These are phyloP conservation scores for Penicillium sp. DNA, from an alignment of 2,329 filamentous ascomycete species.

Conservation along the genomic window DNA sequence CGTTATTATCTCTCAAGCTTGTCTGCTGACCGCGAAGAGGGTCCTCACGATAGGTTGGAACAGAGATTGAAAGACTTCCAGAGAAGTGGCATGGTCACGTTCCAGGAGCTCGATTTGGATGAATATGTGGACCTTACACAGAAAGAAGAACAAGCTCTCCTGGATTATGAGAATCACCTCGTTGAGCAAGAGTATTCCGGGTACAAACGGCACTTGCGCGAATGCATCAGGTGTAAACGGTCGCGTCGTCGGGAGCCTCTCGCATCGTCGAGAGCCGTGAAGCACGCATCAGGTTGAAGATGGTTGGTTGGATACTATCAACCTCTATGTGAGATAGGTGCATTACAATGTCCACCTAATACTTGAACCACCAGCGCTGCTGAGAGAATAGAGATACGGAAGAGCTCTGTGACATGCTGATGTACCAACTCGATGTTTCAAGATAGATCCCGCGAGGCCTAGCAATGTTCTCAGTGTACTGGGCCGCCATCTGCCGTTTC, in stretches of 20 bases:
- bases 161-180: slow-evolving; percentile 1
- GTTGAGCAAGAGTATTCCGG: slow-evolving; percentile 8
- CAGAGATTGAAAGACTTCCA: neutral
- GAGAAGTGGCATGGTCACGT: neutral
- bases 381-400: no score
- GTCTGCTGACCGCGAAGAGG: neutral
- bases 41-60: no score
- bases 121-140: neutral
- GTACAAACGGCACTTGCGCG: slow-evolving; percentile 9
- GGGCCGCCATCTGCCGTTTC: neutral
- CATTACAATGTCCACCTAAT: no score
- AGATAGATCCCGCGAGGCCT: neutral
- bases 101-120: neutral
- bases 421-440: no score
- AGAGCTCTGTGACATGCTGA: no score
- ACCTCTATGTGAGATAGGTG: no score
- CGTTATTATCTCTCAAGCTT: slow-evolving; percentile 5
- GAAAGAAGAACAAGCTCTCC: slow-evolving; percentile 1
- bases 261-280: neutral
- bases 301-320: no score
- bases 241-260: slow-evolving; percentile 1
- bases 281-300: neutral
- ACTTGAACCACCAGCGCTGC: no score
- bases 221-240: slow-evolving; percentile 11
- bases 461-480: neutral